These are phyloP conservation scores for Yamadazyma phyllophila DNA, from an alignment of 805 yeast genomes.

Conservation along the genomic window DNA sequence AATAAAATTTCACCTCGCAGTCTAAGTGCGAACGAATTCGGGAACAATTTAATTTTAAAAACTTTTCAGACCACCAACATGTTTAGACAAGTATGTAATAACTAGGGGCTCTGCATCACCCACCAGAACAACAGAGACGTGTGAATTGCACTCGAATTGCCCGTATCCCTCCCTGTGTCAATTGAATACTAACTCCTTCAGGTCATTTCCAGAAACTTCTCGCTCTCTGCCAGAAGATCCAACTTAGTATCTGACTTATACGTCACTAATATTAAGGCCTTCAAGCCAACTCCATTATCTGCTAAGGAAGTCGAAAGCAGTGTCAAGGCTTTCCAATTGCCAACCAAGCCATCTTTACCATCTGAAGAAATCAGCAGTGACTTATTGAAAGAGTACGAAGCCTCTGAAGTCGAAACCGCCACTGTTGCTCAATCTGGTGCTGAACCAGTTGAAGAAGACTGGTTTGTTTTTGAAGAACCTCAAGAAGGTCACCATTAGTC, in stretches of 20 bases:
- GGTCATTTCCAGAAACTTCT: slow-evolving; percentile 35
- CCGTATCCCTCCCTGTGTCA: not conserved
- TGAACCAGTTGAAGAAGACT: slow-evolving; percentile 61
- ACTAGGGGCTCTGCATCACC: not conserved
- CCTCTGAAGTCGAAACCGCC: slow-evolving; percentile 59
- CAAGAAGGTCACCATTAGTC: slow-evolving; percentile 47
- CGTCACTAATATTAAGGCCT: slow-evolving; percentile 80
- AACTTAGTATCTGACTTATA: slow-evolving; percentile 82
- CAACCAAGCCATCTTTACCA: slow-evolving; percentile 76
- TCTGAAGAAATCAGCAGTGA: slow-evolving; percentile 66
- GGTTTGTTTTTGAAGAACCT: slow-evolving; percentile 69
- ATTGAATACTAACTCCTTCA: slow-evolving; percentile 1
- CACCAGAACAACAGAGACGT: not conserved
- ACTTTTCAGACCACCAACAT: slow-evolving; percentile 9
- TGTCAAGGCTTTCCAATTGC: slow-evolving; percentile 81
- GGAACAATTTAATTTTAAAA: slow-evolving; percentile 5
- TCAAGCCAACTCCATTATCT: slow-evolving; percentile 77
- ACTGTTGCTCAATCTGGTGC: slow-evolving; percentile 29
- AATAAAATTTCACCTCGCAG: slow-evolving; percentile 7
- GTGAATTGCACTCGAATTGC: not conserved
- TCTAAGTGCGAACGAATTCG: slow-evolving; percentile 11
- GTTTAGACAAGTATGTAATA: slow-evolving; percentile 18
- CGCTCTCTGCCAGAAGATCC: slow-evolving; percentile 41
- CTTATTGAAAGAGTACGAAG: slow-evolving; percentile 66
- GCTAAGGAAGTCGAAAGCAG: slow-evolving; percentile 73